Evolutionary conservation across 768 basidiomycete species (phyloP).

Genomic region (Termitomyces sp.): DNA sequence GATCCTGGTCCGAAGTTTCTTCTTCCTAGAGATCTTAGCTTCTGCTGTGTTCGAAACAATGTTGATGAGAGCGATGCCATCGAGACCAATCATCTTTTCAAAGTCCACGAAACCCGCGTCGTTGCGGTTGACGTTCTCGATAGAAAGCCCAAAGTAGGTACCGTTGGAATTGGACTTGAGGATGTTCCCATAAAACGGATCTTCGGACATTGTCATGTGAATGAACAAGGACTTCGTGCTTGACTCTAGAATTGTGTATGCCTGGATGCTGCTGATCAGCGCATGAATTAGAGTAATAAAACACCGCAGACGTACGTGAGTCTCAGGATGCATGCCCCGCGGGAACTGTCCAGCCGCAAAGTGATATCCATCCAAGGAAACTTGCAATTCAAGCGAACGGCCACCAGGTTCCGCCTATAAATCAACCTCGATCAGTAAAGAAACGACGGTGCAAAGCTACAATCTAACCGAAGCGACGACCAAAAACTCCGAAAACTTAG

Average conservation of each 20-base stretch:
- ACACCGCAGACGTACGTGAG: conserved; percentile 61
- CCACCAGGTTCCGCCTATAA: conserved; percentile 48
- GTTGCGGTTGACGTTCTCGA: conserved; percentile 91
- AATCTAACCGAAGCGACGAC: conserved; percentile 77
- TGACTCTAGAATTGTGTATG: conserved; percentile 94
- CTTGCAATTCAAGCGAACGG: conserved; percentile 76
- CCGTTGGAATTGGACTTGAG: conserved; percentile 98
- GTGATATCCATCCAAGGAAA: conserved; percentile 85
- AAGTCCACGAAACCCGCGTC: conserved; percentile 88
- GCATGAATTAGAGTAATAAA: background rate
- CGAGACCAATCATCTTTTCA: conserved; percentile 94
- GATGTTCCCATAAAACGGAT: conserved; percentile 85
- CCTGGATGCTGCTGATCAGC: conserved; percentile 37
- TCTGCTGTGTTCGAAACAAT: conserved; percentile 80
- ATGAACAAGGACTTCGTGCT: conserved; percentile 91
- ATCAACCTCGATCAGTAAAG: background rate
- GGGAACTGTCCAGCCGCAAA: conserved; percentile 92
- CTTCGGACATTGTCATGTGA: conserved; percentile 90
- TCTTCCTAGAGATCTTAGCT: conserved; percentile 65
- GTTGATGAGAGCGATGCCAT: conserved; percentile 94
- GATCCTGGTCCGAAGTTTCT: conserved; percentile 80
- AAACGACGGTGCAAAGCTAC: conserved; percentile 1
- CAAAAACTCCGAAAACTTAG: conserved; percentile 95
- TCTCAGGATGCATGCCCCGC: conserved; percentile 82
- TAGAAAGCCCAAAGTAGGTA: conserved; percentile 88